Percentiles rank a stretch among this genome's conserved stretches.
phyloP scores from a whole-genome alignment of 1,284 basidiomycete species.

The Fomitiporia mediterranea region DNA sequence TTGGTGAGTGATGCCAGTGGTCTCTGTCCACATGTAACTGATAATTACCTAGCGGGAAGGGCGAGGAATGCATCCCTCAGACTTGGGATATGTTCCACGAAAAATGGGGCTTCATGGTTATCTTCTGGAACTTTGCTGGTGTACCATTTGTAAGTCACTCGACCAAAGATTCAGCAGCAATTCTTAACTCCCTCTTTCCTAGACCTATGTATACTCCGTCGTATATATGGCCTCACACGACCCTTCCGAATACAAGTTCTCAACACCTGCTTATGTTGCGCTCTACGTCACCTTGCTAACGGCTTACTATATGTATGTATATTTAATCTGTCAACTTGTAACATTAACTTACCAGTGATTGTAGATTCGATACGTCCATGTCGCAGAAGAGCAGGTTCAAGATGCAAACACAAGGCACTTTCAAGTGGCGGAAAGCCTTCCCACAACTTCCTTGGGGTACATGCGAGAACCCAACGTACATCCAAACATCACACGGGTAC shows the following conservation, averaged over 20 bases:
- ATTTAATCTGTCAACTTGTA: conserved; percentile 9
- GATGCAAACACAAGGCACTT: conserved; percentile 92
- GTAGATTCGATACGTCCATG: conserved; percentile 91
- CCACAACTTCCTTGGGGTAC: conserved; percentile 87
- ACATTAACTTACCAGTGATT: conserved; percentile 20
- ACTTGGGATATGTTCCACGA: conserved; percentile 99
- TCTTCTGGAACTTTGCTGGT: conserved; percentile 98
- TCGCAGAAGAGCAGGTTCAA: conserved; percentile 98
- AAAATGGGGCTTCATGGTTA: conserved; percentile 94
- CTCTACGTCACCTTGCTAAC: conserved; percentile 74
- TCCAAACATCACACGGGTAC: conserved; percentile 91
- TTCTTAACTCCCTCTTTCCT: conserved; percentile 24
- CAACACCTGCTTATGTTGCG: conserved; percentile 66
- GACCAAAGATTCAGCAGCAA: too few species aligned
- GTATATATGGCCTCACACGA: conserved; percentile 98
- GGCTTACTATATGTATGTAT: conserved; percentile 78
- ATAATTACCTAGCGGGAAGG: conserved; percentile 54
- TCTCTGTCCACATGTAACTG: background rate
- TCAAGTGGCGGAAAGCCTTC: conserved; percentile 85
- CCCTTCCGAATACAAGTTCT: conserved; percentile 84
- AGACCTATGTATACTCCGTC: conserved; percentile 96
- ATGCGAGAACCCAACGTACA: conserved; percentile 85
- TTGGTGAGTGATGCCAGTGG: conserved; percentile 48
- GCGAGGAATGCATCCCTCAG: conserved; percentile 96
- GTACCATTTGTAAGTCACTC: conserved; percentile 66